These are phyloP conservation scores for Saccharomycopsis sp. DNA, from an alignment of 805 yeast species.

Conservation along the genomic window DNA sequence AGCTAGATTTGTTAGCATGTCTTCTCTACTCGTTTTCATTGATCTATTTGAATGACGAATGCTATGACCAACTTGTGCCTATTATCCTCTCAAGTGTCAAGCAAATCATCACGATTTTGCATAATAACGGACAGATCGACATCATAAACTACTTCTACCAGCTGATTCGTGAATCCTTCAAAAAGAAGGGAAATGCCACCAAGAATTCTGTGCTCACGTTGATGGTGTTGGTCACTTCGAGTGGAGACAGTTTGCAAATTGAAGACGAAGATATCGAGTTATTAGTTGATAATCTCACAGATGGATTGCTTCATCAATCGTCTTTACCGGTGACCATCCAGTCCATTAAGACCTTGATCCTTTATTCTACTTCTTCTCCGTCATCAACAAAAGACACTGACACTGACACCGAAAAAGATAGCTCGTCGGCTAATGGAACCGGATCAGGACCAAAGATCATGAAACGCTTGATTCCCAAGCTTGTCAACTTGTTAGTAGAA, in stretches of 20 bases:
- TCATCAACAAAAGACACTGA: slow-evolving; percentile 18
- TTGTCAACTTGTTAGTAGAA: slow-evolving; percentile 32
- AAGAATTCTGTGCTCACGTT: slow-evolving; percentile 38
- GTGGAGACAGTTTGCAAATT: slow-evolving; percentile 30
- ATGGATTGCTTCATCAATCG: slow-evolving; percentile 32
- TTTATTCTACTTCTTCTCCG: slow-evolving; percentile 25
- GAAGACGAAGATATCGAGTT: slow-evolving; percentile 33
- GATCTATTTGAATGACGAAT: slow-evolving; percentile 39
- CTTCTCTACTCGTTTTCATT: slow-evolving; percentile 55
- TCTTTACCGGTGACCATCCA: slow-evolving; percentile 43
- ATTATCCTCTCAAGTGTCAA: slow-evolving; percentile 47
- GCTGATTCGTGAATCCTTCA: slow-evolving; percentile 29
- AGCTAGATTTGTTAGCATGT: slow-evolving; percentile 66
- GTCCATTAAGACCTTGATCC: slow-evolving; percentile 53
- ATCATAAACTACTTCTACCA: slow-evolving; percentile 34
- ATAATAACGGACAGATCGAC: slow-evolving; percentile 25
- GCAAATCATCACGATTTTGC: slow-evolving; percentile 33
- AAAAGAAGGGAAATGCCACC: slow-evolving; percentile 14
- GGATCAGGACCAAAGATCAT: slow-evolving; percentile 33
- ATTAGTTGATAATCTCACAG: slow-evolving; percentile 30
- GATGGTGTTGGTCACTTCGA: slow-evolving; percentile 39
- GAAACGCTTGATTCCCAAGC: slow-evolving; percentile 39
- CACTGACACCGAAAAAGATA: slow-evolving; percentile 10
- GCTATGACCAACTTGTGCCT: slow-evolving; percentile 40
- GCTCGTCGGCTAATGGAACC: not conserved